phyloP scores from a whole-genome alignment of 345 rosid genomes.

The Heritiera littoralis region DNA sequence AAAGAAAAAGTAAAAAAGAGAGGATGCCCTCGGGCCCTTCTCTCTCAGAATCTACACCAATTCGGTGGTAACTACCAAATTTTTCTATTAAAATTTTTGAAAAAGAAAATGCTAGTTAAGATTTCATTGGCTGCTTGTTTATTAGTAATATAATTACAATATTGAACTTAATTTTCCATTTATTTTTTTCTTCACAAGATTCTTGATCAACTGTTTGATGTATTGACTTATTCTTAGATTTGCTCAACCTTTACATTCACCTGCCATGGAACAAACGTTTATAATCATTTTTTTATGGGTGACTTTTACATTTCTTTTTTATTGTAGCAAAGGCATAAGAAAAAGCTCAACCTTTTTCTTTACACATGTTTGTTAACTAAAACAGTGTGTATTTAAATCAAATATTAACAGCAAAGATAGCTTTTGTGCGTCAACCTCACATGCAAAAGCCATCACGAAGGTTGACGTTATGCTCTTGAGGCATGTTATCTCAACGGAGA shows the following conservation, averaged over 20 bases:
- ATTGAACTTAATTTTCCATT: not conserved
- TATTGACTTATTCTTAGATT: not conserved
- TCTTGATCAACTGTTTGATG: conserved; percentile 4
- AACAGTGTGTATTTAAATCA: not conserved
- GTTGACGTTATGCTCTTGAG: not conserved
- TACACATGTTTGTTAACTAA: not conserved
- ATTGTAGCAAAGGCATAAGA: not conserved
- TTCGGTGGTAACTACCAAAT: not conserved
- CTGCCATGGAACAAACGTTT: not conserved
- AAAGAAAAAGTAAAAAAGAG: no score
- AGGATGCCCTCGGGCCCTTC: not conserved
- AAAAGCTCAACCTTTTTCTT: not conserved
- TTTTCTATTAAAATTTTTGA: not conserved
- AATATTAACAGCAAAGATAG: not conserved
- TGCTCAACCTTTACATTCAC: not conserved
- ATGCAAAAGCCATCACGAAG: not conserved
- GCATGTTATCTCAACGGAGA: not conserved
- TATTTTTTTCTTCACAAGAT: not conserved
- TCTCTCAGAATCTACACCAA: conserved; percentile 6
- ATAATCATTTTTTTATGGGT: not conserved
- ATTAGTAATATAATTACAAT: not conserved
- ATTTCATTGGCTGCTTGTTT: no score
- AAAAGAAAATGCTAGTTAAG: not conserved
- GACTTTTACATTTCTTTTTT: not conserved
- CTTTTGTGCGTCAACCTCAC: not conserved